Base-by-base conservation (phyloP, 1,284 basidiomycete species). In the Puccinia horiana region DNA sequence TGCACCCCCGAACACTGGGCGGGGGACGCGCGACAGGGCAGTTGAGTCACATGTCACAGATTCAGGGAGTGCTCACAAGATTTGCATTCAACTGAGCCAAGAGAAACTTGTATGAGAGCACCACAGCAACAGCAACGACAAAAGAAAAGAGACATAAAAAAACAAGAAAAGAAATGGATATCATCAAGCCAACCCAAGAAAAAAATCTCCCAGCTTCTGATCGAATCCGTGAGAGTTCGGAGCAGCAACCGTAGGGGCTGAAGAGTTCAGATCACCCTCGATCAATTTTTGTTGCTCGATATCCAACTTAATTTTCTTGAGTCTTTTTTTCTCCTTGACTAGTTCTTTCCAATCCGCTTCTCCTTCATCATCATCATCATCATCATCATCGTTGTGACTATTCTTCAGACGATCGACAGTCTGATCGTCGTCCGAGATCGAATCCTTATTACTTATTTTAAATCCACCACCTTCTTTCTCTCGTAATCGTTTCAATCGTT, bases 341-440 rank as follows among this genome's bases (percentile, higher is more conserved):
- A 77, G 58, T 80, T 78, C 72, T 63, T 78, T 76, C 78, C 82
- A 78, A 77, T 82, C 82, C 14, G 63, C 61, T 63, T 73, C 54
- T 32, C 37, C 73, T 35, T 78, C 58, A 20, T 82, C 74, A 20
- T 78, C 81, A 56, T 81, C 72, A 54, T 69, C 72, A 32, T 63
- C 78, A 37, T 69, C 32, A 18, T 58, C 47, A 58, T 44, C 20
- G 35, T 63, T 47, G 32, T 44, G 18, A 20, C 23, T n/a, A 12
- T 61, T 74, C 47, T 44, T 29, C 61, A 44, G 29, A 1, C 26
- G 54, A n/a, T 47, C 14, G 18, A 35, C 61, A 16, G 35, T 32
- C 26, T 75, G 42, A 61, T 65, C 69, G 26, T 32, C 69, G 32
- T 42, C 35, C 12, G 26, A 14, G 47, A 16, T n/a, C 14, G 54